A percentile compares a stretch with the other conserved stretches of the same genome.
Conservation (phyloP, 2,329 filamentous ascomycete genomes). For the Cryphonectria japonica region DNA sequence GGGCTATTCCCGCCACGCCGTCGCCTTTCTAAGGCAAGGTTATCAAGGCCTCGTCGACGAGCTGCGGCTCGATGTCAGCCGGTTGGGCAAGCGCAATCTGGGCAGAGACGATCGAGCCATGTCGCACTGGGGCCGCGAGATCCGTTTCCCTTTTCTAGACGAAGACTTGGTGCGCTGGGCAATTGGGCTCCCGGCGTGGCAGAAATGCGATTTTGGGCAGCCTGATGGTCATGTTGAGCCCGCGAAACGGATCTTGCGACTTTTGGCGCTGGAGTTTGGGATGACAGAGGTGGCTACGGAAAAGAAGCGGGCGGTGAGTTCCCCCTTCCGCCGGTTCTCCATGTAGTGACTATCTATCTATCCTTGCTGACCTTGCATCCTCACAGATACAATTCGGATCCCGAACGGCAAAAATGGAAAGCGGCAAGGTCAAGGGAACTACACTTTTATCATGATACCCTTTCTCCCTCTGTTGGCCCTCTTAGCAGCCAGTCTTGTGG, state of each 20-base stretch:
- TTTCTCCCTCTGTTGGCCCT: conserved; percentile 11
- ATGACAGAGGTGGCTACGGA: conserved; percentile 76
- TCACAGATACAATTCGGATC: conserved; percentile 79
- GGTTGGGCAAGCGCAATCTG: conserved; percentile 91
- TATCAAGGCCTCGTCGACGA: conserved; percentile 77
- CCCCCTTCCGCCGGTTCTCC: not conserved
- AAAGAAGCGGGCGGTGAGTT: conserved; percentile 84
- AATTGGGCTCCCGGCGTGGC: conserved; percentile 72
- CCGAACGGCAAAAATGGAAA: conserved; percentile 82
- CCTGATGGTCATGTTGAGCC: conserved; percentile 60
- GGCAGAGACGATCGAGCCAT: conserved; percentile 92
- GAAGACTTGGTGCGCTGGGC: conserved; percentile 85
- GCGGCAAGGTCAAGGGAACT: conserved; percentile 69
- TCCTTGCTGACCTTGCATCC: conserved; percentile 5
- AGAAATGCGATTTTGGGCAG: conserved; percentile 86
- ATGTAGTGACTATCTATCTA: not conserved
- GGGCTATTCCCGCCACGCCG: conserved; percentile 83
- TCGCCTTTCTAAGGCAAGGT: conserved; percentile 71
- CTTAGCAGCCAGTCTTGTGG: not conserved
- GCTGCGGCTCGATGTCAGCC: conserved; percentile 79
- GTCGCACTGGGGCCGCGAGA: conserved; percentile 86
- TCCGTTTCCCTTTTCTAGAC: conserved; percentile 88
- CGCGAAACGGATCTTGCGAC: conserved; percentile 78
- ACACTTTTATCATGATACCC: conserved; percentile 54
- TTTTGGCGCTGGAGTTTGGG: conserved; percentile 75